Base-by-base conservation (phyloP, 2,329 filamentous ascomycete species). In the Hymenoscyphus albidus region DNA sequence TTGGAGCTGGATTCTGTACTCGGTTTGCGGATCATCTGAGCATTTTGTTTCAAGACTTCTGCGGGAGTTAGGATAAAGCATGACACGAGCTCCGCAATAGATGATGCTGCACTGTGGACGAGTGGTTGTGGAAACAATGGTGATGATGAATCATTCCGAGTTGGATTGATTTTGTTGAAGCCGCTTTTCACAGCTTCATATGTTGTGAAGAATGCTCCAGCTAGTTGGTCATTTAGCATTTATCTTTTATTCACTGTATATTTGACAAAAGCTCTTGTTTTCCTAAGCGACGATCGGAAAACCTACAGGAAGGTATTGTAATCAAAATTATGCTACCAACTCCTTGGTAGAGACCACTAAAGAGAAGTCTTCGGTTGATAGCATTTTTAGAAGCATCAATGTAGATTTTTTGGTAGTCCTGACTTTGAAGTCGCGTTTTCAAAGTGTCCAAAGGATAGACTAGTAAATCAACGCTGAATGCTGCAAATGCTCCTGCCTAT, bases 41-140 rank as follows among this genome's bases (percentile, higher is more conserved):
- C 92, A 76, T 97, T 97, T 75, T 96, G 93, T 79, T 97, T 97
- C 68, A 97, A 85, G 7, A 96, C 91, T 76, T 97, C 93, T 14
- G 92, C 92, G 0, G 93, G 93, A 0, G 93, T 94, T 42, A 97
- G 84, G 66, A 97, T 91, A 22, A 92, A 82, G 74, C 93, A 97
- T 5, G 92, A 93, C 2, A 92, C 90, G 70, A 93, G 84, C 77
- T 97, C 93, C 1, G 89, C 93, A 16, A 86, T 78, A 1, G 87
- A 88, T 1, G 92, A 96, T 13, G 92, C 89, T 2, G 84, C 77
- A 5, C 90, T 84, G 74, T 97, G 89, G 63, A 93, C 83, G 10
- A 92, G 69, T 0, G 92, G 87, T 60, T 85, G 81, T 0, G 91
- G 90, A 0, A 92, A 82, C 2, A 92, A 68, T 0, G 91, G 86